Conservation (phyloP, 2,329 filamentous ascomycete species). For the Fonsecaea pugnacius region DNA sequence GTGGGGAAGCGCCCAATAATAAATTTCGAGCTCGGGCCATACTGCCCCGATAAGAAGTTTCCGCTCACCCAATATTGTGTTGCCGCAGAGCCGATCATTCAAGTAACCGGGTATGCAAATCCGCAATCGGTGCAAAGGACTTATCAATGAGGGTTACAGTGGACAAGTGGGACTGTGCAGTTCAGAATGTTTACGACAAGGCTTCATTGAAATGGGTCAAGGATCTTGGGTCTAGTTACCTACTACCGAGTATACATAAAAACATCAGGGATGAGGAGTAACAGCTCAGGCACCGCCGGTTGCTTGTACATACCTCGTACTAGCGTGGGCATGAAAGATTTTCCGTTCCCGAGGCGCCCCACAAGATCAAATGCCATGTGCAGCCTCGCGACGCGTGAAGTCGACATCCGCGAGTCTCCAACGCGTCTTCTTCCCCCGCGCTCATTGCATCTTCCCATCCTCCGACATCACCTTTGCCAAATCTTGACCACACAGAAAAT, state of each 20-base stretch:
- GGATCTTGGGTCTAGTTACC: neutral
- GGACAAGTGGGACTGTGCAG: neutral
- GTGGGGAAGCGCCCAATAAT: conserved; percentile 11
- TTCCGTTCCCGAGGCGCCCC: neutral
- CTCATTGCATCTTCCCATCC: neutral
- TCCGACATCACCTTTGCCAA: conserved; percentile 2
- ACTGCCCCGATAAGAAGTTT: conserved; percentile 13
- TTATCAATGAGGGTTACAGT: neutral
- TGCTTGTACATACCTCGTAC: too few relatives aligned
- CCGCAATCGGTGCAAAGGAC: neutral
- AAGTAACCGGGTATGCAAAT: neutral
- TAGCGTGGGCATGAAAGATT: neutral
- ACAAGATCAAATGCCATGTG: neutral
- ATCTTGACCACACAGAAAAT: neutral
- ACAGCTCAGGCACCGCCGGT: too few relatives aligned
- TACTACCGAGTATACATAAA: too few relatives aligned
- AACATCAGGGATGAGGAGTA: too few relatives aligned
- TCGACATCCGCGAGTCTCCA: neutral
- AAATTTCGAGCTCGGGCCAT: neutral
- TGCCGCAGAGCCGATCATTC: neutral
- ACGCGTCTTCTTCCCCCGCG: conserved; percentile 15
- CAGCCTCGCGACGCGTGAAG: conserved; percentile 10
- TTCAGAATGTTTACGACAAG: neutral
- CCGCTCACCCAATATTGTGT: neutral
- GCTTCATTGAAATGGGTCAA: neutral